Conservation (phyloP, 2,329 filamentous ascomycete species). For the Talaromyces sp. region DNA sequence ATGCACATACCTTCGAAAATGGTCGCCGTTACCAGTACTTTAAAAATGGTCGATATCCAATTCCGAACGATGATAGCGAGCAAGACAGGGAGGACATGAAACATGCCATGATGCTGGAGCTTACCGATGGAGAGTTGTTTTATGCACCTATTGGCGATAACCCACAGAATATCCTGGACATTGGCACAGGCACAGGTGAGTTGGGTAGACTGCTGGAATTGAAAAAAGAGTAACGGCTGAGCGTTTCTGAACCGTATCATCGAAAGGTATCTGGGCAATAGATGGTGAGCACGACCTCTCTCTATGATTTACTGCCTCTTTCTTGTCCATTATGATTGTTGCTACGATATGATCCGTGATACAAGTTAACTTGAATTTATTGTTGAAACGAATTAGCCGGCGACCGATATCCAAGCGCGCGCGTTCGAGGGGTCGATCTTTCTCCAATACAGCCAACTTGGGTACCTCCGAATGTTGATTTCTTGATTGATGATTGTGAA, state of each 20-base stretch:
- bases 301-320: background rate
- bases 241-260: background rate
- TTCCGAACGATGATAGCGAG: slow-evolving; percentile 14
- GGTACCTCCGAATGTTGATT: slow-evolving; percentile 15
- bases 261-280: slow-evolving; percentile 11
- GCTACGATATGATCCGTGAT: background rate
- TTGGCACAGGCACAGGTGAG: slow-evolving; percentile 23
- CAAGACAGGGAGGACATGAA: slow-evolving; percentile 14
- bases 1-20: slow-evolving; percentile 10
- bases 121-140: slow-evolving; percentile 9
- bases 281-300: slow-evolving; percentile 3
- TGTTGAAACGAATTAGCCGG: slow-evolving; percentile 3
- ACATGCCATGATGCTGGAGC: slow-evolving; percentile 16
- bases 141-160: slow-evolving; percentile 10
- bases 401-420: slow-evolving; percentile 11
- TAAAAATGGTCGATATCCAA: slow-evolving; percentile 12
- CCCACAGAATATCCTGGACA: slow-evolving; percentile 11
- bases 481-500: slow-evolving; percentile 13
- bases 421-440: slow-evolving; percentile 45
- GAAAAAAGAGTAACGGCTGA: background rate
- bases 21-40: slow-evolving; percentile 14
- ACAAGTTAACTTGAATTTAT: background rate
- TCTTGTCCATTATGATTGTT: too few relatives aligned
- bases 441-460: slow-evolving; percentile 13
- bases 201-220: slow-evolving; percentile 12